Conservation (phyloP, 2,329 filamentous ascomycete species). For the Arthroderma sp. region DNA sequence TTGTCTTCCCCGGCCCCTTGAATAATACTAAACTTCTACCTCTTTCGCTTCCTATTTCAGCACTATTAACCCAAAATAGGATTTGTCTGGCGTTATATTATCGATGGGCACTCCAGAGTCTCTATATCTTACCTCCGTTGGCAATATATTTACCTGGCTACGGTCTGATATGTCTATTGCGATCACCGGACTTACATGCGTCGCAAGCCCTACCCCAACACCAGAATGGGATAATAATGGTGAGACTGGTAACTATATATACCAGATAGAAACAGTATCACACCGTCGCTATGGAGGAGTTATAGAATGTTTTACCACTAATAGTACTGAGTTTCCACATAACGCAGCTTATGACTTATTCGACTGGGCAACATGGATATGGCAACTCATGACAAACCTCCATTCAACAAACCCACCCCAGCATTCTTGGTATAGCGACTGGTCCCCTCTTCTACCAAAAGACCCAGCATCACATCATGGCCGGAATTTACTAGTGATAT, state of each 20-base stretch:
- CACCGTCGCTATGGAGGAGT: not conserved
- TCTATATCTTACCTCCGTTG: conserved; percentile 1
- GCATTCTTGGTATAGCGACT: not conserved
- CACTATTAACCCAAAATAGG: not conserved
- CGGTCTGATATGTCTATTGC: conserved; percentile 4
- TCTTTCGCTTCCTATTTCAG: not conserved
- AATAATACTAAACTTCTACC: conserved; percentile 1
- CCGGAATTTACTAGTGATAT: not conserved
- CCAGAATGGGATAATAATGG: not conserved
- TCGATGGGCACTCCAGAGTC: conserved; percentile 7
- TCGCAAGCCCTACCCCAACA: not conserved
- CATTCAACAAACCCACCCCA: not conserved
- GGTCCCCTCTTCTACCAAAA: not conserved
- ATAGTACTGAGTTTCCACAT: not conserved
- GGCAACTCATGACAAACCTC: conserved; percentile 6
- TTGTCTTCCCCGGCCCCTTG: conserved; percentile 2
- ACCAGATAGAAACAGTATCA: not conserved
- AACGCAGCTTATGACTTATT: not conserved
- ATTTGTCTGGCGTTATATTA: not conserved
- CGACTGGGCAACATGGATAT: conserved; percentile 7
- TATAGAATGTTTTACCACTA: not conserved
- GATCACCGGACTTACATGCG: not conserved
- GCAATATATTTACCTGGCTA: not conserved
- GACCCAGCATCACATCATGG: conserved; percentile 1
- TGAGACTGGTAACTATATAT: not conserved